Base-by-base conservation (phyloP, 345 rosid species). In the Dipteronia dyeriana region DNA sequence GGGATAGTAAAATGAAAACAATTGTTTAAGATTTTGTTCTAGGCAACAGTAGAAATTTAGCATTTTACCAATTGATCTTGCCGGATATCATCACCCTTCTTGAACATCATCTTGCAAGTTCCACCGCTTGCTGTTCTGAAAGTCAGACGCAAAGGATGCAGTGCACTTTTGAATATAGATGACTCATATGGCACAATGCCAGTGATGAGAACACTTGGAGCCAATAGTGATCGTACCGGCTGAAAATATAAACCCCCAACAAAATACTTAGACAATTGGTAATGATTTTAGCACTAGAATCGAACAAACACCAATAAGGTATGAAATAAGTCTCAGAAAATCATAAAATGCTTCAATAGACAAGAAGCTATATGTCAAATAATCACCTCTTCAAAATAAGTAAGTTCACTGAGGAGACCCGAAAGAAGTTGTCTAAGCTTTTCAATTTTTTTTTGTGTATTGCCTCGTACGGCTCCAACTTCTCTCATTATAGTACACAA, bases 11-110 rank as follows among this genome's bases (percentile, higher is more conserved):
- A n/a, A 34, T 22, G 41, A 19, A 59, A 12, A 29, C 11, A 41
- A 14, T 34, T 66, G 45, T 23, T 47, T 47, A 34, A 45, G 49
- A 79, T 25, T 74, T 74, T 65, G 54, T 45, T 51, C 23, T 14
- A 62, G 39, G 70, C 84, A 79, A 8, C 29, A 76, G 45, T 11
- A 70, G 26, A 71, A 34, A 17, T 62, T 17, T 47, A 73, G 63
- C 53, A 74, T 47, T 63, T 78, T 87, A 96, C 99, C 97, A 96
- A 85, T 86, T 96, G 99, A 81, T 96, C 99, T 88, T 96, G 99
- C 66, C 98, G 91, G 82, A 96, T 88, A 84, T 96, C 98, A 83
- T 96, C 99, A 79, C 99, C 99, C 91, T 94, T 94, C 88, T 94
- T 92, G 80, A 96, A 96, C 72, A 96, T 94, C 69, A 96, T 73